Base-by-base conservation (phyloP, 2,329 filamentous ascomycete genomes). In the Lecanoromycetidae sp. region DNA sequence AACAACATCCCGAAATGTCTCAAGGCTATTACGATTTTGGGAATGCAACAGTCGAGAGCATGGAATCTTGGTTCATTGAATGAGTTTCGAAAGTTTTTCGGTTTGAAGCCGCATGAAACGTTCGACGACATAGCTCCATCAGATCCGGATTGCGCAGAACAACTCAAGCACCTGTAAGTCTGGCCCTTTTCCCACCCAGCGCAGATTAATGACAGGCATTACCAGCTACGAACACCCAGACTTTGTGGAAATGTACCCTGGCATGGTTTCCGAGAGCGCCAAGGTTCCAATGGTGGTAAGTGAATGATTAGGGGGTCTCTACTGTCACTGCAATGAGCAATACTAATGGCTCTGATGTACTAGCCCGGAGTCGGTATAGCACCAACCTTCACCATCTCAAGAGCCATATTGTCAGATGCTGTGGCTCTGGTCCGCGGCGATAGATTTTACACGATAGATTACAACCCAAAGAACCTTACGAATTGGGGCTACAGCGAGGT, bases 121-220 rank as follows among this genome's bases (percentile, higher is more conserved):
- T 93, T 93, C 51, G 83, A 88, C 60, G 84, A 88, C 42, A 87
- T 93, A 66, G 91, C 88, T 61, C 38, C 38, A n/a, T 78, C 80
- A 0, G 81, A 91, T 55, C 42, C 39, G 1, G 32, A 33, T 4
- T 44, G 46, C 7, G 44, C 52, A n/a, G 50, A 52, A 22, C 39
- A 46, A 22, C 71, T 87, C 4, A 70, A 73, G 13, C 70, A 79
- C 47, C 70, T 91, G 9, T 68, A 44, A 40, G 20, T 6, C 35
- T 25, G 22, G 8, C n/a, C 15, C 7, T 4, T 3, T 17, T 36
- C 66, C 17, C 19, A 3, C 4, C 10, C 6, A 20, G 4, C 60
- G 57, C 45, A 19, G 23, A 15, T 26, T 6, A 32, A 40, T 49
- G 46, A 49, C 33, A 10, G 13, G 6, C 25, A n/a, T 33, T 3